Conservation (phyloP, 768 basidiomycete genomes). For the Panus rudis region DNA sequence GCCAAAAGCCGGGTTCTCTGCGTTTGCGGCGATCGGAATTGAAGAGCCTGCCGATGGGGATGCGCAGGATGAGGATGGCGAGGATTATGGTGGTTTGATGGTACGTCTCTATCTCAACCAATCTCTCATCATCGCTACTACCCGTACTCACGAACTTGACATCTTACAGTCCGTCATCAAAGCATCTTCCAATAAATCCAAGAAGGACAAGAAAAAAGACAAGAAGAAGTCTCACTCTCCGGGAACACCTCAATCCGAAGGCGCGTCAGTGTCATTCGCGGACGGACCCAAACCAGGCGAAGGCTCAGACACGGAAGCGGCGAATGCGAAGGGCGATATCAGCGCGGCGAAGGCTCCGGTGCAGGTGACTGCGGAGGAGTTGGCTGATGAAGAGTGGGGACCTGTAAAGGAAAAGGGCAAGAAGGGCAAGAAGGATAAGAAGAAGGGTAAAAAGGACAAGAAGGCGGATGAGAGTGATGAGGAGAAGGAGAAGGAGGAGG, state of each 20-base stretch:
- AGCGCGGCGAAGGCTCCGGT: constrained; percentile 20
- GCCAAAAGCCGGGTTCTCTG: constrained; percentile 35
- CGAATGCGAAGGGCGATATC: constrained; percentile 27
- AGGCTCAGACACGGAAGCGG: constrained; percentile 25
- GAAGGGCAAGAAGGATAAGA: constrained; percentile 48
- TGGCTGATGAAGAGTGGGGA: constrained; percentile 40
- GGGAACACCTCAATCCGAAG: no score
- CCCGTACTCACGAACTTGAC: neutral
- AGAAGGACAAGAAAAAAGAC: constrained; percentile 48
- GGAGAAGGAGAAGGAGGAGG: constrained; percentile 33
- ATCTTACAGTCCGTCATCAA: constrained; percentile 53
- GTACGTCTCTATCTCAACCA: constrained; percentile 30
- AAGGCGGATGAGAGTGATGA: constrained; percentile 37
- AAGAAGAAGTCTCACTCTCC: no score
- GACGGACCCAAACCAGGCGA: constrained; percentile 21
- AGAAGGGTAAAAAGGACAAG: constrained; percentile 42
- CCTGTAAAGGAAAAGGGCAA: constrained; percentile 25
- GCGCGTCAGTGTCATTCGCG: no score
- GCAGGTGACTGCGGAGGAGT: constrained; percentile 36
- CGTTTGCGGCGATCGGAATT: constrained; percentile 42
- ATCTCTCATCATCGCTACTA: neutral
- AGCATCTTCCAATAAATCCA: constrained; percentile 44
- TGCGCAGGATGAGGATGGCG: constrained; percentile 25
- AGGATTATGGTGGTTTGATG: constrained; percentile 73
- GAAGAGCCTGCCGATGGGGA: constrained; percentile 29